These are phyloP conservation scores for Halophytophthora polymorphica DNA, from an alignment of 352 stramenopile genomes.

Conservation along the genomic window DNA sequence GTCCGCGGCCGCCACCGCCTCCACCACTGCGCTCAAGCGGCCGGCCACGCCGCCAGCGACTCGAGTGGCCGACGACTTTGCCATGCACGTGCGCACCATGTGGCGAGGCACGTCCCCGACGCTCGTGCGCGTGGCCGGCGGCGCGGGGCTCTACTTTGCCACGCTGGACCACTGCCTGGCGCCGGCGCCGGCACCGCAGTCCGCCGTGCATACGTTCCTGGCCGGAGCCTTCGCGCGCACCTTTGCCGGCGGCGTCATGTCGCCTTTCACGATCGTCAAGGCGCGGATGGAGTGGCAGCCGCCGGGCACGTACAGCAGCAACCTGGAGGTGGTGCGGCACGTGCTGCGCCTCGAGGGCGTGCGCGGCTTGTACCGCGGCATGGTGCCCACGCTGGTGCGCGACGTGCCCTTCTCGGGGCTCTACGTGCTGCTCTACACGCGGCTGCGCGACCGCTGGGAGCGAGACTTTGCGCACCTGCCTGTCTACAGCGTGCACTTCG, in stretches of 20 bases:
- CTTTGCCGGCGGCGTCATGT: conserved; percentile 78
- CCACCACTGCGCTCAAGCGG: conserved; percentile 12
- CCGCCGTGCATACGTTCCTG: conserved; percentile 74
- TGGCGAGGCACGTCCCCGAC: conserved; percentile 83
- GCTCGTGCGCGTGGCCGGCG: conserved; percentile 75
- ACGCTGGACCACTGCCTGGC: conserved; percentile 70
- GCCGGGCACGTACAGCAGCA: conserved; percentile 55
- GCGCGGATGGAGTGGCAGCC: conserved; percentile 82
- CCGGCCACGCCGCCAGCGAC: conserved; percentile 20
- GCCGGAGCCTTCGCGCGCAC: conserved; percentile 82
- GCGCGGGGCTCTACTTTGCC: conserved; percentile 82
- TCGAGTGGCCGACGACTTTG: conserved; percentile 12
- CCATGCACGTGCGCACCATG: conserved; percentile 54
- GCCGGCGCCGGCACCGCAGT: conserved; percentile 39
- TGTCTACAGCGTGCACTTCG: conserved; percentile 69
- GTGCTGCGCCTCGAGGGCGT: conserved; percentile 69
- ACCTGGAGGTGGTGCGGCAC: conserved; percentile 58
- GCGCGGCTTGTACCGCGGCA: conserved; percentile 79
- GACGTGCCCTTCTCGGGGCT: conserved; percentile 88
- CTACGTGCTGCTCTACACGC: conserved; percentile 86
- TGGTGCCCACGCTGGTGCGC: conserved; percentile 80
- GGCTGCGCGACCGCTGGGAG: conserved; percentile 46
- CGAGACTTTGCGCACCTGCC: conserved; percentile 41
- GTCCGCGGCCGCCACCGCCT: conserved; percentile 1
- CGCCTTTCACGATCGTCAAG: conserved; percentile 85